Percentiles rank a stretch among this genome's conserved stretches.
These are phyloP conservation scores for Populus tremula DNA, from an alignment of 345 rosid species.

Conservation along the genomic window DNA sequence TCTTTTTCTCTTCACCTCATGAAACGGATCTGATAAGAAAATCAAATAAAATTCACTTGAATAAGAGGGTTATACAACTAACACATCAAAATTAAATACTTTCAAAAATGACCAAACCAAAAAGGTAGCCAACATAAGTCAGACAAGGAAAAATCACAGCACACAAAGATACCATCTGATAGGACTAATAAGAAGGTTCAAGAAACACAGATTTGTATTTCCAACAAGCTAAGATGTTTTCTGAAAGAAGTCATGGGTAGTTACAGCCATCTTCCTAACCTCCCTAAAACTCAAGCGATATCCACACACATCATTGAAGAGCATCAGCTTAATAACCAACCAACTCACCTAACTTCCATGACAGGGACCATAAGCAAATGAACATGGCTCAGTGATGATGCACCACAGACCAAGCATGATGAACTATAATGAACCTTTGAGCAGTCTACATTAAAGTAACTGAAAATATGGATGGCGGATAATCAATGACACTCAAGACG, in stretches of 20 bases:
- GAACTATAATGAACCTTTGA: not conserved
- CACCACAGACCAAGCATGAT: not conserved
- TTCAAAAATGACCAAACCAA: not conserved
- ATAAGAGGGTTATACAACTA: not conserved
- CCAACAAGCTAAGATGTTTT: not conserved
- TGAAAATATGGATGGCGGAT: not conserved
- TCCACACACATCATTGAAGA: not conserved
- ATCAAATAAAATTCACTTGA: conserved; percentile 11
- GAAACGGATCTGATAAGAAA: conserved; percentile 65
- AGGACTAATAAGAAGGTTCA: not conserved
- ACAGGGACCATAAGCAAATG: not conserved
- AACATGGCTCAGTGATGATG: not conserved
- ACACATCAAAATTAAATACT: not conserved
- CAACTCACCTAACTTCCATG: not conserved
- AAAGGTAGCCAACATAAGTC: not conserved
- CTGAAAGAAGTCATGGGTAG: not conserved
- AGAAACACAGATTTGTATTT: not conserved
- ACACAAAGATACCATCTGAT: not conserved
- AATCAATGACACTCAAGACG: not conserved
- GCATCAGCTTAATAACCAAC: not conserved
- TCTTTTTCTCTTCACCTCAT: conserved; percentile 68
- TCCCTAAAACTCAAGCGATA: not conserved
- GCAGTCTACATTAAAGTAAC: not conserved
- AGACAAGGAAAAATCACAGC: not conserved
- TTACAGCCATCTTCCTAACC: not conserved